A percentile compares a stretch with the other conserved stretches of the same genome.
Conservation (phyloP, 2,329 filamentous ascomycete genomes). For the Fusarium temperatum region DNA sequence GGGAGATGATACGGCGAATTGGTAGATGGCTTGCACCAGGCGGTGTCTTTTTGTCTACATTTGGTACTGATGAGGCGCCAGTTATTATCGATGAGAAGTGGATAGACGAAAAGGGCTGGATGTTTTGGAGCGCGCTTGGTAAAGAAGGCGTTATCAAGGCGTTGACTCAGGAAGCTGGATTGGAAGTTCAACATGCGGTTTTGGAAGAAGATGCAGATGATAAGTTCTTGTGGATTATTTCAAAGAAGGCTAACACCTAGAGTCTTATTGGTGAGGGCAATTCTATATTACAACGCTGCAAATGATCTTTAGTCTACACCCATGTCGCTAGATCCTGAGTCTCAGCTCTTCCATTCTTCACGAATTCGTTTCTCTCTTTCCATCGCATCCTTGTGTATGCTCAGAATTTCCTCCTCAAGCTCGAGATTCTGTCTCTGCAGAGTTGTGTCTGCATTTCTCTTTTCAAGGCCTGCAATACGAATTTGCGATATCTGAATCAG, state of each 20-base stretch:
- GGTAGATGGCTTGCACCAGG: constrained; percentile 9
- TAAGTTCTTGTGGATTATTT: background rate
- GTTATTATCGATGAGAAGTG: background rate
- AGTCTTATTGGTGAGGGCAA: rapidly evolving
- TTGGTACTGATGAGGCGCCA: background rate
- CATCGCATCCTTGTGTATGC: rapidly evolving
- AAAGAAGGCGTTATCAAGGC: background rate
- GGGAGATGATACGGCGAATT: background rate
- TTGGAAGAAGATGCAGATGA: constrained; percentile 11
- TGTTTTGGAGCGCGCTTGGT: constrained; percentile 24
- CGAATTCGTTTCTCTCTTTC: rapidly evolving
- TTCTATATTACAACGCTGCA: background rate
- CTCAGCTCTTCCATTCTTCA: background rate
- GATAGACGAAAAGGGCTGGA: constrained; percentile 15
- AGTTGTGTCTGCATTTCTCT: background rate
- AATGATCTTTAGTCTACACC: background rate
- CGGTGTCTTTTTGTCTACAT: constrained; percentile 1
- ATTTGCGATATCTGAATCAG: rapidly evolving
- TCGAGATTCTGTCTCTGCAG: rapidly evolving
- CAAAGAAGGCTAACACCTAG: background rate
- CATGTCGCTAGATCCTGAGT: too few relatives aligned
- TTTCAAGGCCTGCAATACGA: background rate
- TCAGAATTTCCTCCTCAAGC: rapidly evolving
- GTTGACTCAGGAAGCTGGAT: background rate
- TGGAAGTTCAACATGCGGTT: background rate